Conservation (phyloP, 176 grass and related monocot genomes). For the Aegilops bicornis region DNA sequence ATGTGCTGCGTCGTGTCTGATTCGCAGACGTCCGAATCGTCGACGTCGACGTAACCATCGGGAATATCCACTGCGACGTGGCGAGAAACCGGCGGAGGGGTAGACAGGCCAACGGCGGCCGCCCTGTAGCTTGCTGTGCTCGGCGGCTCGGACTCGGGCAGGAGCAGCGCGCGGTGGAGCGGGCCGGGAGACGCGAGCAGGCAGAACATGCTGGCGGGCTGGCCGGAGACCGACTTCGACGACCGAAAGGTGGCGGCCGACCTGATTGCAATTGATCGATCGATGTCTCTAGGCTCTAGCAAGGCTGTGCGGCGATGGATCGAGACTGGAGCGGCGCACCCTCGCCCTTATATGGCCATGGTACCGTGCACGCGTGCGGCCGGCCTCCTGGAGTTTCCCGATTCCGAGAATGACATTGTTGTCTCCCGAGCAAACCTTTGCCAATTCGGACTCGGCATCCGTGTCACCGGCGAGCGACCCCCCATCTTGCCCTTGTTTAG, state of each 20-base stretch:
- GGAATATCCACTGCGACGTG: not conserved
- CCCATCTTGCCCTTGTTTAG: no score
- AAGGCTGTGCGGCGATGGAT: not conserved
- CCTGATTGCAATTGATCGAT: not conserved
- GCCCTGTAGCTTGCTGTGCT: not conserved
- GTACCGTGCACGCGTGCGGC: not conserved
- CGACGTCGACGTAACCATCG: not conserved
- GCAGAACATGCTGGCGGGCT: not conserved
- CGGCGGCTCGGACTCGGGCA: not conserved
- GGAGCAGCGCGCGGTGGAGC: not conserved
- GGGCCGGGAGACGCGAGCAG: not conserved
- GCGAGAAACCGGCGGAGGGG: not conserved
- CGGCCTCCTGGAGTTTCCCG: not conserved
- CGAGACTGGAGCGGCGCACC: not conserved
- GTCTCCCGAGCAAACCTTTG: no score
- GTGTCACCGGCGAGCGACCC: no score
- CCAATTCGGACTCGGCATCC: no score
- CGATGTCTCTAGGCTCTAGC: not conserved
- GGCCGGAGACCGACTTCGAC: not conserved
- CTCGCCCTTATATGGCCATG: not conserved
- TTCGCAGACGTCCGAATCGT: not conserved
- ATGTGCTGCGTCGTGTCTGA: not conserved
- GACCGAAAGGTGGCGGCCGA: not conserved
- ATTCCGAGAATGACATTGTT: no score
- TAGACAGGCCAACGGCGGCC: not conserved